Percentiles rank a stretch among this genome's conserved stretches.
Conservation (phyloP, 1,139 yeast genomes). For the Suhomyces choctaworum region DNA sequence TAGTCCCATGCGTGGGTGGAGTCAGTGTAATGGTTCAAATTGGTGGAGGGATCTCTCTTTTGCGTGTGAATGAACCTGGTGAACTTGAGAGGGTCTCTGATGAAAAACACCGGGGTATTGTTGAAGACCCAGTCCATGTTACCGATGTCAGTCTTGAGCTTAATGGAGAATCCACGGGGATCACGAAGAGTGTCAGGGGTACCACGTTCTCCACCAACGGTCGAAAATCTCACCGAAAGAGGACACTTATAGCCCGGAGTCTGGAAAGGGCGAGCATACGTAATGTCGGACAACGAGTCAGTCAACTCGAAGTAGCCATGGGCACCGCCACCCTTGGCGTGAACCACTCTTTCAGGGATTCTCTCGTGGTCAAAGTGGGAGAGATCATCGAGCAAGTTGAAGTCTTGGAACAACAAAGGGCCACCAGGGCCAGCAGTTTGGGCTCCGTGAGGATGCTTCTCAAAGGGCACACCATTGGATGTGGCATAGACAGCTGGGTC, state of each 20-base stretch:
- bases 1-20: conserved; percentile 74
- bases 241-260: conserved; percentile 50
- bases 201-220: conserved; percentile 62
- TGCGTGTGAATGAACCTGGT: conserved; percentile 63
- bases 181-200: conserved; percentile 59
- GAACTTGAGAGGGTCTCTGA: conserved; percentile 61
- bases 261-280: conserved; percentile 50
- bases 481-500: conserved; percentile 29
- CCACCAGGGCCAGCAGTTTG: conserved; percentile 45
- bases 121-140: conserved; percentile 63
- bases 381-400: conserved; percentile 53
- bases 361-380: conserved; percentile 66
- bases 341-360: conserved; percentile 65
- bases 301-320: conserved; percentile 62
- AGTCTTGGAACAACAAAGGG: conserved; percentile 57
- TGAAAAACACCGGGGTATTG: conserved; percentile 60
- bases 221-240: conserved; percentile 52
- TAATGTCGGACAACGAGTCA: conserved; percentile 53
- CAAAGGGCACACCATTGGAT: conserved; percentile 30
- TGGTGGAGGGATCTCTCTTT: conserved; percentile 78
- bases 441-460: conserved; percentile 29
- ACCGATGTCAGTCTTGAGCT: conserved; percentile 60
- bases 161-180: conserved; percentile 60
- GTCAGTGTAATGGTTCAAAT: conserved; percentile 59
- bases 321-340: conserved; percentile 67